A percentile compares a stretch with the other conserved stretches of the same genome.
These are phyloP conservation scores for Pseudofabraea citricarpa DNA, from an alignment of 2,329 filamentous ascomycete genomes.

Conservation along the genomic window DNA sequence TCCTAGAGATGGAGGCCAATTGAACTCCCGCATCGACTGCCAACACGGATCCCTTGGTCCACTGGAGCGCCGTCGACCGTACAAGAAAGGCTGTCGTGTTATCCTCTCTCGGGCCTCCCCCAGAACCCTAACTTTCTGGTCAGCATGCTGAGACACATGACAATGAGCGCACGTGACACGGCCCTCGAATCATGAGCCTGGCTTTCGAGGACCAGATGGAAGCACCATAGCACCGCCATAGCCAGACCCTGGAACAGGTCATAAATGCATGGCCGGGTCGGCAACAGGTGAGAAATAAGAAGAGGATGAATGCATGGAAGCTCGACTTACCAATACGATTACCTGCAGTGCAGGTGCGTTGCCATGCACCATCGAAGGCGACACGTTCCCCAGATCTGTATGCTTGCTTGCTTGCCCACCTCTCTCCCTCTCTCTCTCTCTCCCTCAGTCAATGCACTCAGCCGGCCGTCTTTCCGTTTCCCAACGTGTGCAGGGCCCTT, in stretches of 20 bases:
- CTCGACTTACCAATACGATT: constrained; percentile 63
- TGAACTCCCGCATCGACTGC: constrained; percentile 95
- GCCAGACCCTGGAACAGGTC: too few relatives aligned
- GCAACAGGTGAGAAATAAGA: not conserved
- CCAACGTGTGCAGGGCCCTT: too few relatives aligned
- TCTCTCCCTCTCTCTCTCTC: too few relatives aligned
- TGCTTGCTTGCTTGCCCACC: too few relatives aligned
- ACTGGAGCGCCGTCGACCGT: constrained; percentile 71
- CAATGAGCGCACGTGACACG: too few relatives aligned
- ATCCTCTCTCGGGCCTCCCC: constrained; percentile 84
- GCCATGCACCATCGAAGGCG: not conserved
- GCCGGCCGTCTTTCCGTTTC: too few relatives aligned
- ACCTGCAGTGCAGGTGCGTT: constrained; percentile 54
- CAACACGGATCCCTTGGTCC: constrained; percentile 77
- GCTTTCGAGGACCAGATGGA: not conserved
- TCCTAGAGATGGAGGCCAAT: constrained; percentile 75
- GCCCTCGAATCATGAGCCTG: too few relatives aligned
- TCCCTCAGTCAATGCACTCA: too few relatives aligned
- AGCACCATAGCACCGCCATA: too few relatives aligned
- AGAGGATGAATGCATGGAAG: not conserved
- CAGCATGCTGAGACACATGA: too few relatives aligned
- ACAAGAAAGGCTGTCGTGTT: constrained; percentile 88
- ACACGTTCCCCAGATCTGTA: too few relatives aligned
- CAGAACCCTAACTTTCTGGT: constrained; percentile 87
- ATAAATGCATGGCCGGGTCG: not conserved